Conservation (phyloP, 2,329 filamentous ascomycete species). For the Colletotrichum sp. region DNA sequence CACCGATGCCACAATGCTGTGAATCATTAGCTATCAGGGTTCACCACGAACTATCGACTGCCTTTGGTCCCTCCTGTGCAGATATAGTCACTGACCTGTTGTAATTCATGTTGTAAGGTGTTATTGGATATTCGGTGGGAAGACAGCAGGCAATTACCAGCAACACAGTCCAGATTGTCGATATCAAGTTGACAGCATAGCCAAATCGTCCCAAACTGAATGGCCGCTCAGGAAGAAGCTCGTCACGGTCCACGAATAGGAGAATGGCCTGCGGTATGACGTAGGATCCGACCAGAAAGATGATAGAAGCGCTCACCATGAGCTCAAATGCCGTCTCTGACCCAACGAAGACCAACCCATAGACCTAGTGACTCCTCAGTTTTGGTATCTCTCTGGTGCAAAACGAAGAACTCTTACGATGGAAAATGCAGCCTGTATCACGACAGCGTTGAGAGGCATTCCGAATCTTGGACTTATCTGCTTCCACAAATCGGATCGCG, state of each 20-base stretch:
- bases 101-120: background rate
- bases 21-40: background rate
- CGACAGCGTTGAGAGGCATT: constrained; percentile 29
- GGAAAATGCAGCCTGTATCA: background rate
- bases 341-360: constrained; percentile 33
- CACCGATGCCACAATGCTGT: background rate
- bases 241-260: constrained; percentile 28
- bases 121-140: background rate
- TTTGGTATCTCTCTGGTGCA: background rate
- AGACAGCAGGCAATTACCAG: background rate
- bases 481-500: constrained; percentile 29
- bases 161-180: background rate
- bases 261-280: constrained; percentile 31
- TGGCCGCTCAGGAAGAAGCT: constrained; percentile 26
- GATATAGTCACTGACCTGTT: background rate
- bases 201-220: constrained; percentile 30
- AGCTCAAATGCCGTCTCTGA: constrained; percentile 31
- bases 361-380: constrained; percentile 21
- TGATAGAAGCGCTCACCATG: constrained; percentile 31
- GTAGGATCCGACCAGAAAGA: constrained; percentile 29
- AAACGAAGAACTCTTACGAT: background rate
- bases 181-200: constrained; percentile 21
- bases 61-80: no score
- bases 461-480: constrained; percentile 24
- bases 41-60: background rate